Conservation (phyloP, 164 flowering plant species). For the Stephania yunnanensis region DNA sequence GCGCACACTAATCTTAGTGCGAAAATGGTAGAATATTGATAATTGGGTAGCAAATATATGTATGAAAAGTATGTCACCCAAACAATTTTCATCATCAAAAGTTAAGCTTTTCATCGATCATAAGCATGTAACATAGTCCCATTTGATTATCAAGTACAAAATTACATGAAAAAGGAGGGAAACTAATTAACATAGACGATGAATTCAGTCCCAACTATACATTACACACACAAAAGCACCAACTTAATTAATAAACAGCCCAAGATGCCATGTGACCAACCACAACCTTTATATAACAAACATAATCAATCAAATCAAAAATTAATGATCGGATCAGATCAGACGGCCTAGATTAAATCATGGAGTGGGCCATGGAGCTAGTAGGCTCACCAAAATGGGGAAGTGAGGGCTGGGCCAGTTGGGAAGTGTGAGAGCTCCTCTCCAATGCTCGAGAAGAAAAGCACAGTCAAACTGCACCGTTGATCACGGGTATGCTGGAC, state of each 20-base stretch:
- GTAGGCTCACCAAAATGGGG: constrained; percentile 61
- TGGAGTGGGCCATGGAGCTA: background rate
- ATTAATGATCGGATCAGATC: background rate
- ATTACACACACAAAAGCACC: background rate
- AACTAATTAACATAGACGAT: background rate
- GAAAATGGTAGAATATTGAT: too few relatives aligned
- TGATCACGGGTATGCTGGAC: constrained; percentile 76
- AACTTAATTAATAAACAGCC: constrained; percentile 24
- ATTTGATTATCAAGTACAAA: too few relatives aligned
- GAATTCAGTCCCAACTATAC: background rate
- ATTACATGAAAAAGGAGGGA: background rate
- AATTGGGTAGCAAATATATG: too few relatives aligned
- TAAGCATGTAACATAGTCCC: background rate
- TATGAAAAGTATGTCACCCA: too few relatives aligned
- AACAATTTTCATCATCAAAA: too few relatives aligned
- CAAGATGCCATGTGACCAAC: constrained; percentile 83
- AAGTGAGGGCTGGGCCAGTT: constrained; percentile 66
- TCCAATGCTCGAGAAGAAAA: constrained; percentile 90
- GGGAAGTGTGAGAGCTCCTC: constrained; percentile 87
- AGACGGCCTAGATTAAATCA: background rate
- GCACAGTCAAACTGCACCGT: constrained; percentile 85
- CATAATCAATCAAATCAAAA: background rate
- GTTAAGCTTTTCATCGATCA: too few relatives aligned
- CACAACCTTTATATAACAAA: constrained; percentile 51
- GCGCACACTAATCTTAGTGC: too few relatives aligned